Evolutionary conservation across 192 early-diverging fungal species (phyloP).

Genomic region (Backusella tarrabulga): DNA sequence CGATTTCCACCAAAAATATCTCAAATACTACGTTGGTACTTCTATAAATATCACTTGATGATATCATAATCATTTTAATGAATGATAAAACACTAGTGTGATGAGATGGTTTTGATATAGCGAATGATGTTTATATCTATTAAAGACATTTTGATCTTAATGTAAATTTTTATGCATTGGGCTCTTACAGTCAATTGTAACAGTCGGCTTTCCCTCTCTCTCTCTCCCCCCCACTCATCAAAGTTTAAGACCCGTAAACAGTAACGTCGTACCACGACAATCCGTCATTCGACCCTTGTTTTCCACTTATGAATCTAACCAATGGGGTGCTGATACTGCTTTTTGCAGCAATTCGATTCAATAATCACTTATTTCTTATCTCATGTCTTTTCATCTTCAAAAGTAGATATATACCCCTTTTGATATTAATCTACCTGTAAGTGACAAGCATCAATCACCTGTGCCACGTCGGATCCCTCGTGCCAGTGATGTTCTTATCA

Average conservation of each 20-base stretch:
- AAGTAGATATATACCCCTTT: slow-evolving; percentile 6
- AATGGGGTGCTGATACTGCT: background rate
- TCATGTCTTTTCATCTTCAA: background rate
- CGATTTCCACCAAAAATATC: background rate
- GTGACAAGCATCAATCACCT: slow-evolving; percentile 3
- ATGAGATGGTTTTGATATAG: background rate
- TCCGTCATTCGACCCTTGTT: background rate
- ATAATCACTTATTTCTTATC: background rate
- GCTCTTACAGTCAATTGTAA: background rate
- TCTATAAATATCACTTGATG: background rate
- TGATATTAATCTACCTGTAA: background rate
- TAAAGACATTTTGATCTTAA: background rate
- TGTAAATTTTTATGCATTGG: background rate
- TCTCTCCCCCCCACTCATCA: background rate
- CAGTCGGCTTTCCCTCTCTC: background rate
- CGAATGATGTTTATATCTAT: background rate
- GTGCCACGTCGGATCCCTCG: background rate
- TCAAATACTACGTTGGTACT: background rate
- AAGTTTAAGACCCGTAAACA: background rate
- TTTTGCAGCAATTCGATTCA: background rate
- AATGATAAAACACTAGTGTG: background rate
- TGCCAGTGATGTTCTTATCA: background rate
- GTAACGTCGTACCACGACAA: background rate
- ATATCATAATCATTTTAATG: background rate
- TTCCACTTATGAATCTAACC: background rate